Percentiles rank a stretch among this genome's conserved stretches.
Evolutionary conservation across 1,139 yeast species (phyloP).

Genomic region (Yamadazyma dendronema): DNA sequence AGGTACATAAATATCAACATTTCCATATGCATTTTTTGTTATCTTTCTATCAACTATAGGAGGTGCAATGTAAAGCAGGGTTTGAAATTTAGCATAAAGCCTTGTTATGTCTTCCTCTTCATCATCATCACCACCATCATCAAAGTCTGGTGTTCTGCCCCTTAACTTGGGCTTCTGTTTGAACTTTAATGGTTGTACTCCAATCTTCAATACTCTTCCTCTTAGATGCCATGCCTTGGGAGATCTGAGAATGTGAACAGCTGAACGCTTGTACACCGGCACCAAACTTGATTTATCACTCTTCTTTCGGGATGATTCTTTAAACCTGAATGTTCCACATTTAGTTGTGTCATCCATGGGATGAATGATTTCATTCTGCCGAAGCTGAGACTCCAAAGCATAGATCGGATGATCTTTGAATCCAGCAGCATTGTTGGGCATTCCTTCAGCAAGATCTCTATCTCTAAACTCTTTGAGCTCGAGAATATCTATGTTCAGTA

Average conservation of each 20-base stretch:
- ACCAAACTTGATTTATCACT: constrained; percentile 21
- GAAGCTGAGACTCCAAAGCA: constrained; percentile 72
- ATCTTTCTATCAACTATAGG: constrained; percentile 62
- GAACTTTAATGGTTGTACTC: constrained; percentile 62
- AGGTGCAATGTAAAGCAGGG: constrained; percentile 67
- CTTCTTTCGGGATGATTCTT: constrained; percentile 14
- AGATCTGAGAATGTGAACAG: constrained; percentile 63
- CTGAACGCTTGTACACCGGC: constrained; percentile 65
- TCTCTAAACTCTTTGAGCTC: constrained; percentile 72
- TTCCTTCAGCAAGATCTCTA: constrained; percentile 72
- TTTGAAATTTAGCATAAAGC: constrained; percentile 75
- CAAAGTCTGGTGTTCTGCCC: constrained; percentile 15
- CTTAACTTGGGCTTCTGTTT: constrained; percentile 15
- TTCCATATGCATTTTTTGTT: constrained; percentile 76
- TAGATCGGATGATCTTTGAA: constrained; percentile 88
- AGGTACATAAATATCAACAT: constrained; percentile 73
- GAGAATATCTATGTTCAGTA: constrained; percentile 55
- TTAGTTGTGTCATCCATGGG: constrained; percentile 56
- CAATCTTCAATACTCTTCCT: constrained; percentile 74
- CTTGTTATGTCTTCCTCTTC: constrained; percentile 51
- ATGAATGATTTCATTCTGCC: constrained; percentile 66
- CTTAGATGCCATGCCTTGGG: constrained; percentile 85
- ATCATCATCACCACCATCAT: constrained; percentile 34
- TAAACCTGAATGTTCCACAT: constrained; percentile 67
- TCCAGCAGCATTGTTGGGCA: constrained; percentile 82